Evolutionary conservation across 176 grass and related monocot species (phyloP), one percentile per base, ranked within the genome.

Genomic region (Metroxylon sagu): DNA sequence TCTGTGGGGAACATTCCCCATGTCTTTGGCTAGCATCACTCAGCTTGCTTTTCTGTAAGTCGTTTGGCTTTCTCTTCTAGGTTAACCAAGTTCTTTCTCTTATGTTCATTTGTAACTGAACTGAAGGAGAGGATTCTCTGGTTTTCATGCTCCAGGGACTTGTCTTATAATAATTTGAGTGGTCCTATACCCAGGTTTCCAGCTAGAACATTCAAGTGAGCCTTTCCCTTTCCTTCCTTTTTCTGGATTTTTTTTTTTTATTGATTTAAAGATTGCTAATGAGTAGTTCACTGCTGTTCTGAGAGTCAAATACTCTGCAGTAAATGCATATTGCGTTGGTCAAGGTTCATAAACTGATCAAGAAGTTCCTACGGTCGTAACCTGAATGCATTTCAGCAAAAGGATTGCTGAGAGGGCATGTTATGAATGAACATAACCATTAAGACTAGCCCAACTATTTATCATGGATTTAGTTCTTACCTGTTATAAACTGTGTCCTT

Each of bases 111-210:
- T 59, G 19, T 65, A 26, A 31, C 26, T 25, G 69, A 26, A 31
- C 26, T 25, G 69, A 52, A 31, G 57, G 35, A 76, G 67, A 50
- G 3, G 66, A 10, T 48, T 23, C 23, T 64, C 26, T 77, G 23
- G 56, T 73, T 76, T 57, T 50, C 27, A 73, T 73, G 59, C 71
- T 74, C 50, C 80, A 95, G 90, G 65, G 90, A 95, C 53, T 51
- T 95, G 60, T 95, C 86, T 49, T 95, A 86, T 21, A 95, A 95
- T 74, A 87, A 95, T 56, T 59, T 95, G 27, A 90, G 80, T 64
- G 86, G 86, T 5, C 77, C 80, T 31, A 18, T 90, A 52, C 86
- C 86, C 57, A 67, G 76, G 26, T 81, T 77, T 57, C 62, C 82
- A 51, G 76, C 74, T 48, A 79, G 74, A 74, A 90, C 83, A 50